A percentile compares a stretch with the other conserved stretches of the same genome.
Conservation (phyloP, 1,284 basidiomycete species). For the Papiliotrema flavescens region DNA sequence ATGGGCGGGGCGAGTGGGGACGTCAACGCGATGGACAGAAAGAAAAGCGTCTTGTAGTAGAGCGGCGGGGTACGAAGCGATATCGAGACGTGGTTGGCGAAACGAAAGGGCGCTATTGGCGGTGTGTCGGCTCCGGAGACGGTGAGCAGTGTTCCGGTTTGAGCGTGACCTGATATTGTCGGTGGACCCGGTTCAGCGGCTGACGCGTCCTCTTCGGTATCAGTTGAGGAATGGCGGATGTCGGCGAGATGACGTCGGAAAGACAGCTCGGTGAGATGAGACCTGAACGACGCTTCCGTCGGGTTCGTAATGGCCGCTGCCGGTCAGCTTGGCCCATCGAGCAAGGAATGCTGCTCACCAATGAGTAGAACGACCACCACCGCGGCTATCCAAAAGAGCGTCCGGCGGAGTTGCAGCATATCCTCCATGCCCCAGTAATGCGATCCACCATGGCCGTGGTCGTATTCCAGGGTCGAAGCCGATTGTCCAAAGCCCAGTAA, state of each 20-base stretch:
- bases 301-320: slow-evolving; percentile 91
- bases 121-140: slow-evolving; percentile 27
- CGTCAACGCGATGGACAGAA: slow-evolving; percentile 74
- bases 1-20: slow-evolving; percentile 43
- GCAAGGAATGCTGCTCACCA: slow-evolving; percentile 11
- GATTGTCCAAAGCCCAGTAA: no score
- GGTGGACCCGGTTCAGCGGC: slow-evolving; percentile 14
- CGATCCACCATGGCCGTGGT: neutral
- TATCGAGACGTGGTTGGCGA: slow-evolving; percentile 84
- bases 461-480: no score
- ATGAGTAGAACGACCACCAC: slow-evolving; percentile 30
- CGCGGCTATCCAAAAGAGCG: slow-evolving; percentile 36
- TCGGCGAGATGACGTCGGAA: slow-evolving; percentile 89
- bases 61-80: slow-evolving; percentile 84
- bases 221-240: slow-evolving; percentile 56
- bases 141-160: neutral
- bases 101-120: slow-evolving; percentile 62
- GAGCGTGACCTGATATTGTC: slow-evolving; percentile 37
- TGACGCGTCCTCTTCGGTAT: slow-evolving; percentile 20
- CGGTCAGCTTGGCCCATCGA: neutral
- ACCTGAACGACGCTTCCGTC: slow-evolving; percentile 82
- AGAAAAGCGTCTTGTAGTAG: slow-evolving; percentile 37
- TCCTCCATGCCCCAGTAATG: slow-evolving; percentile 5
- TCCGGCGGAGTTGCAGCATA: slow-evolving; percentile 23
- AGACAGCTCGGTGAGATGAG: slow-evolving; percentile 90